Evolutionary conservation across 805 yeast species (phyloP), one percentile per base, ranked within the genome.

Genomic region (Scheffersomyces spartinae): DNA sequence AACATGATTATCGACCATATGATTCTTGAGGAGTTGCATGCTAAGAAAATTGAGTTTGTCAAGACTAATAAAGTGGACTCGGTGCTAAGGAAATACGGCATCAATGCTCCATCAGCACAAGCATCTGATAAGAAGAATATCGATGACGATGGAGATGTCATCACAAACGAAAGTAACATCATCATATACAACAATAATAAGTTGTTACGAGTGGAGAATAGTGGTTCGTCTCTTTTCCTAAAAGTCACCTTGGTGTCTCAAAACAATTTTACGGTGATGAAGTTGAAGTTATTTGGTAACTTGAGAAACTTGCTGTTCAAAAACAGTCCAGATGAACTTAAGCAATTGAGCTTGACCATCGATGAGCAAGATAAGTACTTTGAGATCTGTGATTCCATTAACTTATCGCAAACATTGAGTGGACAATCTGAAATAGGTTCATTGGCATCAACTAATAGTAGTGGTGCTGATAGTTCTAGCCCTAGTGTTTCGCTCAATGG

Each of bases 1-100:
- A 64, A 66, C 14, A 52, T 55, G 45, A 52, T 70, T 25, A 53
- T 68, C 24, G 64, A 68, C 28, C 69, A 70, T 33, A 51, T 70
- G 53, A 54, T 70, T n/a, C n/a, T n/a, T n/a, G n/a, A n/a, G n/a
- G n/a, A n/a, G n/a, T n/a, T n/a, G n/a, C n/a, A n/a, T n/a, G n/a
- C n/a, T n/a, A n/a, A n/a, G n/a, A n/a, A n/a, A n/a, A n/a, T n/a
- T 26, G 42, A 45, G 19, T 52, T 59, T 27, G 43, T 61, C 17
- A 42, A 51, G 13, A 30, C 50, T 10, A 32, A 28, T 9, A 33
- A 34, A 7, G 26, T n/a, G n/a, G n/a, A n/a, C n/a, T n/a, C n/a
- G n/a, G n/a, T n/a, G n/a, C n/a, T n/a, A n/a, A n/a, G n/a, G n/a
- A n/a, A n/a, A n/a, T n/a, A n/a, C n/a, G n/a, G n/a, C n/a, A n/a